phyloP scores from a whole-genome alignment of 805 yeast genomes.

The Naumovozyma castellii region DNA sequence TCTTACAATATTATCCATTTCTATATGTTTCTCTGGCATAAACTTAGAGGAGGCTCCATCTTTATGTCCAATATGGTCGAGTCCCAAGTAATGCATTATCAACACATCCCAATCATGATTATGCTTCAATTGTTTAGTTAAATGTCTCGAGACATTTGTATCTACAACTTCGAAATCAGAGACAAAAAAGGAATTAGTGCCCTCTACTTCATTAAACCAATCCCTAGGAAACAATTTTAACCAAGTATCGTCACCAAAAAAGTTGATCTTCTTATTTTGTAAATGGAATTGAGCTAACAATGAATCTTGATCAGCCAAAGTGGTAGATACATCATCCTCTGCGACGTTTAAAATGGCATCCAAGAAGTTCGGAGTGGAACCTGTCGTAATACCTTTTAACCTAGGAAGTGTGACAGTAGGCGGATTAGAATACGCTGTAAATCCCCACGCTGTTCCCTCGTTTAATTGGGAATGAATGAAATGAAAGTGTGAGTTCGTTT shows the following conservation, averaged over 20 bases:
- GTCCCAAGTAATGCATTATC: slow-evolving; percentile 82
- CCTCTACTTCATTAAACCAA: slow-evolving; percentile 59
- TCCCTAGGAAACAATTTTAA: slow-evolving; percentile 67
- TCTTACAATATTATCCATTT: slow-evolving; percentile 68
- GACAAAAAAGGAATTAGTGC: slow-evolving; percentile 89
- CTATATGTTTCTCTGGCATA: slow-evolving; percentile 75
- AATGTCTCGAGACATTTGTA: slow-evolving; percentile 81
- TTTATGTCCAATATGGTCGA: slow-evolving; percentile 96
- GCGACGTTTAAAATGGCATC: slow-evolving; percentile 93
- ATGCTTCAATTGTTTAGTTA: slow-evolving; percentile 46
- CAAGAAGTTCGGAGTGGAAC: slow-evolving; percentile 85
- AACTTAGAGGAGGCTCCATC: slow-evolving; percentile 78
- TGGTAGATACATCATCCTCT: slow-evolving; percentile 69
- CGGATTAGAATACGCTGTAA: slow-evolving; percentile 85
- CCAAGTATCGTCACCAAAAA: slow-evolving; percentile 99
- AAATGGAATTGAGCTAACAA: slow-evolving; percentile 65
- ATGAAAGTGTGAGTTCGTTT: slow-evolving; percentile 52
- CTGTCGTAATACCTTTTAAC: slow-evolving; percentile 86
- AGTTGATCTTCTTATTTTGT: slow-evolving; percentile 42
- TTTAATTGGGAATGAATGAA: slow-evolving; percentile 58
- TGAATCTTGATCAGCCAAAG: slow-evolving; percentile 67
- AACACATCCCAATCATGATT: slow-evolving; percentile 66
- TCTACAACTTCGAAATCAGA: slow-evolving; percentile 94
- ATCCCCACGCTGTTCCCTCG: slow-evolving; percentile 68
- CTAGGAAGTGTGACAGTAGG: slow-evolving; percentile 96